A percentile compares a stretch with the other conserved stretches of the same genome.
These are phyloP conservation scores for Microstroma glucosiphilum DNA, from an alignment of 1,284 basidiomycete genomes.

Conservation along the genomic window DNA sequence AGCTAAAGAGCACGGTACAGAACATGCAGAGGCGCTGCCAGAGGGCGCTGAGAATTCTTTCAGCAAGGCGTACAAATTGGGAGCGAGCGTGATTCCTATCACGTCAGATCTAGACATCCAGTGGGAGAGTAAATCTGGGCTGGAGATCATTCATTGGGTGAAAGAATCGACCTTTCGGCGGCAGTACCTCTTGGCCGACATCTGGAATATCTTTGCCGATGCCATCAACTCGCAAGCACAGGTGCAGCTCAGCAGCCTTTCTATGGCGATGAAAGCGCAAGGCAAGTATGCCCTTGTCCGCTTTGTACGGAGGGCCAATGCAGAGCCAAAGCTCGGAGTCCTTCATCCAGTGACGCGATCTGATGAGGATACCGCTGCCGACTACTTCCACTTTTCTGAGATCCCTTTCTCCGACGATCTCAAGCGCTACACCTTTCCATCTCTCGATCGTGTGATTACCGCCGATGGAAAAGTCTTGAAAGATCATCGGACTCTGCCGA, in stretches of 20 bases:
- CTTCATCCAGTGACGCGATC: conserved; percentile 24
- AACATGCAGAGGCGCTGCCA: conserved; percentile 54
- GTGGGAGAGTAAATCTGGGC: conserved; percentile 51
- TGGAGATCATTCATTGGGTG: conserved; percentile 83
- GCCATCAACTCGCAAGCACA: conserved; percentile 65
- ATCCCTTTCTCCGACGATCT: conserved; percentile 93
- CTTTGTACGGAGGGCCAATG: conserved; percentile 66
- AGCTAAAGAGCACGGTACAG: conserved; percentile 48
- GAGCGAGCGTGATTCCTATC: conserved; percentile 77
- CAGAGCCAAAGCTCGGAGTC: conserved; percentile 64
- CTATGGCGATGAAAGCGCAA: conserved; percentile 69
- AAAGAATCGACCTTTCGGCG: conserved; percentile 43
- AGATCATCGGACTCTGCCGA: conserved; percentile 77
- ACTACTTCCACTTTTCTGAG: conserved; percentile 52
- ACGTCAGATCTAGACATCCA: conserved; percentile 53
- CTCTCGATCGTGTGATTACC: conserved; percentile 67
- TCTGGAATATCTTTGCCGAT: conserved; percentile 79
- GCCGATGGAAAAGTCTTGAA: conserved; percentile 68
- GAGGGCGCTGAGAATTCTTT: conserved; percentile 67
- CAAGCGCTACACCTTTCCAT: conserved; percentile 76
- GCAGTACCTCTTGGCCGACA: conserved; percentile 75
- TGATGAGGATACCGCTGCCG: background rate
- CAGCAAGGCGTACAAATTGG: conserved; percentile 81
- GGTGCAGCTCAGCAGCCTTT: conserved; percentile 75
- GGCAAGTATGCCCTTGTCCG: conserved; percentile 69